Base-by-base conservation (phyloP, 305 asterid genomes). In the Salvia sclarea region DNA sequence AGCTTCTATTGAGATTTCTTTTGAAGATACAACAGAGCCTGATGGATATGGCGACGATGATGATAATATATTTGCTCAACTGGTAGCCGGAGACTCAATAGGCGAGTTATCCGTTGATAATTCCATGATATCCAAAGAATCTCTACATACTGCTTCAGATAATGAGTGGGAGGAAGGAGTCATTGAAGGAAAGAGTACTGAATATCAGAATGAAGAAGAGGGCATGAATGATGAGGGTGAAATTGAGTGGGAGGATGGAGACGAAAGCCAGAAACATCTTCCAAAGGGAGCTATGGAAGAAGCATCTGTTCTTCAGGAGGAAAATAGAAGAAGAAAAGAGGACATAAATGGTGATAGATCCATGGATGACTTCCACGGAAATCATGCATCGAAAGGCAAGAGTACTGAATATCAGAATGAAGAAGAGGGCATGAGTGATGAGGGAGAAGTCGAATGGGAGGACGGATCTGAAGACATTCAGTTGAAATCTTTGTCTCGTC, bases 231-330 rank as follows among this genome's bases (percentile, higher is more conserved):
- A 76, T 66, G 89, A 79, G 73, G 80, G 59, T 44, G 95, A 83
- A 54, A 75, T 85, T 64, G 95, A 86, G 77, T 84, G 97, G 96
- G 97, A 91, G 86, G 95, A 90, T 52, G 97, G 82, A 62, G 75
- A 68, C 60, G 85, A 77, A 69, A 75, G 54, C 62, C 74, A 44
- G 64, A 79, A 68, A 53, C 73, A 48, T 75, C 65, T 73, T 74
- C 69, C 90, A 30, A 86, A 85, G 79, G 97, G 95, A 76, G 66
- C 72, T 73, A 43, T 79, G 72, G 90, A 84, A 79, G 98, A 91
- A 79, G 95, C 85, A 70, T 89, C 89, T 24, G 81, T 82, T 72
- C 68, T 84, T 64, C 91, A 91, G 82, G 99, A 91, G 80, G 96
- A 95, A 67, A 77, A 91, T 54, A 81, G 79, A 77, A 83, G 89